Base-by-base conservation (phyloP, 2,329 filamentous ascomycete genomes). In the Orbilia javanica region DNA sequence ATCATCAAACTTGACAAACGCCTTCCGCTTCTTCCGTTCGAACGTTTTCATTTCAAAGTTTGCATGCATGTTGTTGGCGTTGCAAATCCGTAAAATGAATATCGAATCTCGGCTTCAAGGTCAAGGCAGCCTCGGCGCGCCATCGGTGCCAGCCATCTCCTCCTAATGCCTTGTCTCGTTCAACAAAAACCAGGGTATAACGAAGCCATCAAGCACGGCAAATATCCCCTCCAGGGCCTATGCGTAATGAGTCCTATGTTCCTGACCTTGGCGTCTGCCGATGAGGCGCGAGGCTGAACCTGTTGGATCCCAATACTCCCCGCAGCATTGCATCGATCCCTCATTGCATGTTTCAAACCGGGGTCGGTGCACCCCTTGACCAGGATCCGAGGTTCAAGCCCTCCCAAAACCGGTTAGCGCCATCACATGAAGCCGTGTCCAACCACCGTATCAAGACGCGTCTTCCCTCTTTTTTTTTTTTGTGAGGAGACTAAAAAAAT, bases 401-500 rank as follows among this genome's bases (percentile, higher is more conserved):
- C 18, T 22, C 6, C 15, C 20, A 25, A 27, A 60, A 25, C 13
- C 15, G 55, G 55, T 18, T 60, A 60, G 55, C 11, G 4, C 18
- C 18, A 27, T 60, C 55, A 60, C 55, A 60, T 60, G 55, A 60
- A 60, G 55, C 55, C 55, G 55, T 60, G 55, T 60, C 55, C 55
- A 39, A 20, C 20, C 55, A 42, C 20, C 13, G 18, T 10, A n/a
- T 13, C 34, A 15, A 18, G 20, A 60, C 55, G 55, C 55, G 55
- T 60, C 55, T 60, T 25, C 27, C 52, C 25, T 22, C n/a, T 22
- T 22, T 20, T 57, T 34, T 48, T 48, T 25, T 25, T 25, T 25
- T 11, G 25, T 25, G 22, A n/a, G n/a, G n/a, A n/a, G n/a, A n/a
- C 4, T 50, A 4, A 20, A 20, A 22, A 22, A 48, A 36, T 22